Percentiles rank a stretch among this genome's conserved stretches.
phyloP scores from a whole-genome alignment of 2,329 filamentous ascomycete species.

The Xenoacremonium recifei region DNA sequence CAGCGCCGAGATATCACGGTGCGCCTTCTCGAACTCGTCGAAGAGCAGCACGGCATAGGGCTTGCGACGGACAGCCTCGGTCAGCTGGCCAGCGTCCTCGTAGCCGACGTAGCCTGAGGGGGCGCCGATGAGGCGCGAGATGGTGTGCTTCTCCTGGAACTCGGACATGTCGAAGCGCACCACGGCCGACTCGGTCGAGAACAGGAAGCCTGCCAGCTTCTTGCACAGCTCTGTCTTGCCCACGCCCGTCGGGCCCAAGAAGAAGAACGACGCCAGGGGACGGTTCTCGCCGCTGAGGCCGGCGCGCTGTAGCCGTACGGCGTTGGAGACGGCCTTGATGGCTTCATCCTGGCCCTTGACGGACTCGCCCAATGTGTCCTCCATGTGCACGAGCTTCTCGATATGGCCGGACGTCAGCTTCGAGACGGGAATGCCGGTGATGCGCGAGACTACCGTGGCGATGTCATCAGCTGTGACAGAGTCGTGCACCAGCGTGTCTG shows the following conservation, averaged over 20 bases:
- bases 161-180: conserved; percentile 97
- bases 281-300: conserved; percentile 89
- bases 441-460: conserved; percentile 82
- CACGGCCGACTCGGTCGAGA: conserved; percentile 87
- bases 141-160: conserved; percentile 96
- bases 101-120: conserved; percentile 96
- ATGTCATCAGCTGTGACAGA: conserved; percentile 96
- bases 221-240: conserved; percentile 98
- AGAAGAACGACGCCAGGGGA: conserved; percentile 94
- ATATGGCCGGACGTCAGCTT: conserved; percentile 93
- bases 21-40: conserved; percentile 97
- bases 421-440: conserved; percentile 88
- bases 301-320: conserved; percentile 89
- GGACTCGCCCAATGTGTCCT: conserved; percentile 78
- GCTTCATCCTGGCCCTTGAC: conserved; percentile 95
- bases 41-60: conserved; percentile 94
- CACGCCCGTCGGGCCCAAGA: conserved; percentile 92
- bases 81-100: conserved; percentile 93
- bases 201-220: conserved; percentile 89
- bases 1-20: conserved; percentile 88
- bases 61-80: conserved; percentile 90
- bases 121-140: conserved; percentile 86
- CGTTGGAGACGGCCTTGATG: conserved; percentile 84
- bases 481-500: conserved; percentile 76
- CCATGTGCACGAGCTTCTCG: conserved; percentile 94